Evolutionary conservation across 1,139 yeast species (phyloP), one percentile per base, ranked within the genome.

Genomic region (Petasospora fabianii): DNA sequence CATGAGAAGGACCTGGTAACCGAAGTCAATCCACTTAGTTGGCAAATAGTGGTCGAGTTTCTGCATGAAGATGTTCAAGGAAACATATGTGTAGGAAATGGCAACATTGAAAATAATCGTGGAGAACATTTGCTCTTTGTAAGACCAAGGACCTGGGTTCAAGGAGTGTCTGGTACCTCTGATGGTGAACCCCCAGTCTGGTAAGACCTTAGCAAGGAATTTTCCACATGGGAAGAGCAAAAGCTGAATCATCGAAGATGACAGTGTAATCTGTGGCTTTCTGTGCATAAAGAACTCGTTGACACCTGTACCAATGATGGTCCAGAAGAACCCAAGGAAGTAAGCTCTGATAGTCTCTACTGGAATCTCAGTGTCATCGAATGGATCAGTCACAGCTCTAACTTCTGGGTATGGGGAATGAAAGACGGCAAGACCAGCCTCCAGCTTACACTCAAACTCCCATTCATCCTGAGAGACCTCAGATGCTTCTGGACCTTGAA

Each of bases 341-440:
- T 79, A 80, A 6, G 76, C 75, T 54, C 84, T 67, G 31, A 73
- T 49, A 2, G 84, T 77, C 54, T 80, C 85, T 41, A 69, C 66
- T 8, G 75, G 73, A 18, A 65, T 54, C 5, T 49, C 51, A 2
- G 71, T 69, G 47, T 77, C 80, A 51, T 77, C 83, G 30, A 56
- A 60, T 8, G 79, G 75, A 35, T 69, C 71, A 16, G 78, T 65
- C 22, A 76, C 73, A 8, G 84, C 68, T 46, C 85, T 65, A 8
- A 79, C 82, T 55, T 79, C 84, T 3, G 80, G 75, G 53, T 79
- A 79, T 2, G 84, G 83, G 1, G 82, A 77, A 54, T 70, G 73
- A 51, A 62, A 77, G 27, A 78, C 78, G 40, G 68, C 65, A 14
- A 69, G 51, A 44, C 59, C 65, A 6, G 56, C 54, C 45, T 61